Conservation (phyloP, 2,329 filamentous ascomycete genomes). For the Cyclaneusma minus region DNA sequence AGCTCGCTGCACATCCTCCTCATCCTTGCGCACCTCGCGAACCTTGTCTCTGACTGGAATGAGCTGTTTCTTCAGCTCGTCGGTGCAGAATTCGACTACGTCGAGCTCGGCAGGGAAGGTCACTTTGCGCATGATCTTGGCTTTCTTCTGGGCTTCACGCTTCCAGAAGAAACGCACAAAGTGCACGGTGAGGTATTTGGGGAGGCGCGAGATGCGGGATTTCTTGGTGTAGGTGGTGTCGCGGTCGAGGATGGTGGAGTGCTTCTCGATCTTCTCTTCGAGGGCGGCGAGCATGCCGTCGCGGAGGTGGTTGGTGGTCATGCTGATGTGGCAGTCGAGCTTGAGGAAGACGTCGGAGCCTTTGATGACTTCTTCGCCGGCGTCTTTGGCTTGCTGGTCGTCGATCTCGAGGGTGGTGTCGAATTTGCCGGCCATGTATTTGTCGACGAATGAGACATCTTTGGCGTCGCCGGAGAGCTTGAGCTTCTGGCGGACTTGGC, state of each 20-base stretch:
- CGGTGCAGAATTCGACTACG: constrained; percentile 86
- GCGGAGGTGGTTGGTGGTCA: constrained; percentile 72
- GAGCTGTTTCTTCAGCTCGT: constrained; percentile 67
- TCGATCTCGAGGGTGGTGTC: constrained; percentile 69
- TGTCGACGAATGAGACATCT: constrained; percentile 66
- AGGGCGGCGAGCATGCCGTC: constrained; percentile 76
- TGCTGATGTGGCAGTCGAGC: constrained; percentile 89
- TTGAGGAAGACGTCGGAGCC: constrained; percentile 71
- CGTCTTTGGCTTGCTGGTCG: constrained; percentile 60
- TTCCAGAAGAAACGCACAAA: constrained; percentile 99
- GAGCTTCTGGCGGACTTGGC: constrained; percentile 66
- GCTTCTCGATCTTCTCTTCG: constrained; percentile 83
- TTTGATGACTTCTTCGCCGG: constrained; percentile 52
- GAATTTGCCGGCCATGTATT: constrained; percentile 76
- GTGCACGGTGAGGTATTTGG: constrained; percentile 91
- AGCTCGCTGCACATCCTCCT: constrained; percentile 80
- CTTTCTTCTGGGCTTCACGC: constrained; percentile 88
- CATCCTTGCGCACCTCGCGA: constrained; percentile 85
- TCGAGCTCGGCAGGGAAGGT: constrained; percentile 91
- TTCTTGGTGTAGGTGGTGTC: constrained; percentile 80
- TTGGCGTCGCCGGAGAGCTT: constrained; percentile 40
- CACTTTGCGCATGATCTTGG: constrained; percentile 98
- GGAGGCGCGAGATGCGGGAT: constrained; percentile 76
- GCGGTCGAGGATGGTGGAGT: constrained; percentile 59
- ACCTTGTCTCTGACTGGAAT: constrained; percentile 94